These are phyloP conservation scores for Cudoniella acicularis DNA, from an alignment of 495 filamentous ascomycete species.

Conservation along the genomic window DNA sequence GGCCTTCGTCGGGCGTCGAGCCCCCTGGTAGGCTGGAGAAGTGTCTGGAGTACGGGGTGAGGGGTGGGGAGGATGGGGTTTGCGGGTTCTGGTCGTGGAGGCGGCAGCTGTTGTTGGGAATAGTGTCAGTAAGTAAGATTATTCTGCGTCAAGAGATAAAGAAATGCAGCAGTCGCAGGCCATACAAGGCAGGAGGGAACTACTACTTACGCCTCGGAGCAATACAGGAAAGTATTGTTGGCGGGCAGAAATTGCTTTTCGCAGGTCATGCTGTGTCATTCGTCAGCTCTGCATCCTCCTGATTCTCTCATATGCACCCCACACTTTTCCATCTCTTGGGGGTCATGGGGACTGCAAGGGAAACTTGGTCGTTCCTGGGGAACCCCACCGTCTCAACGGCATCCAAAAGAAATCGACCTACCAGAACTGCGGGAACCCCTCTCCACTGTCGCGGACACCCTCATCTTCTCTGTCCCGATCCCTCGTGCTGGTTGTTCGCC, in stretches of 20 bases:
- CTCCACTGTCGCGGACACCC: conserved; percentile 19
- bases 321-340: conserved; percentile 9
- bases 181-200: neutral
- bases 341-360: neutral
- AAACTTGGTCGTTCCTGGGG: neutral
- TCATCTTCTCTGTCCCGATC: conserved; percentile 17
- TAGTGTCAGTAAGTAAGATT: conserved; percentile 2
- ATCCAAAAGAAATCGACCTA: conserved; percentile 14
- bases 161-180: neutral
- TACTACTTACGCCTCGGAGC: conserved; percentile 26
- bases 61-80: conserved; percentile 17
- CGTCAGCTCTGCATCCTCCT: conserved; percentile 11
- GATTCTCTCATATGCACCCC: conserved; percentile 17
- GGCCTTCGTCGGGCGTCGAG: conserved; percentile 18
- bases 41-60: conserved; percentile 16
- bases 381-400: neutral
- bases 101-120: conserved; percentile 16
- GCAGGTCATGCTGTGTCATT: conserved; percentile 25
- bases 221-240: conserved; percentile 22
- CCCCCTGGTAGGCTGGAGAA: conserved; percentile 3
- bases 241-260: conserved; percentile 27
- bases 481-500: conserved; percentile 7
- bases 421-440: conserved; percentile 28
- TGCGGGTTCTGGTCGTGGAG: conserved; percentile 23
- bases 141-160: neutral